Conservation (phyloP, 495 filamentous ascomycete genomes). For the Neurospora tetrasperma region DNA sequence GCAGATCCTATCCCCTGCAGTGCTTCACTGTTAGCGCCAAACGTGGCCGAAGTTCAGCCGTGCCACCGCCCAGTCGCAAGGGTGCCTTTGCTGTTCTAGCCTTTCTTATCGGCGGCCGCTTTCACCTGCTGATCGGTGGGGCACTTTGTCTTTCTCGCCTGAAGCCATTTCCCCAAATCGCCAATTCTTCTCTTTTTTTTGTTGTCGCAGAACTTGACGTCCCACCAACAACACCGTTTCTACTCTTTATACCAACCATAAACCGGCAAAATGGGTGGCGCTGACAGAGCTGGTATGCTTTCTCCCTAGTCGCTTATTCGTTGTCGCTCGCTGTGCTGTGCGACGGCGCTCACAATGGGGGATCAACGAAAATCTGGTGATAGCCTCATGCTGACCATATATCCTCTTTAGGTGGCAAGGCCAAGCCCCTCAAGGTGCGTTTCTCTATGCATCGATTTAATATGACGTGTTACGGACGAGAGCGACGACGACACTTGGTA, state of each 20-base stretch:
- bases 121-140: conserved; percentile 1
- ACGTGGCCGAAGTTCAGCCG: conserved; percentile 6
- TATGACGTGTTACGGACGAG: not conserved
- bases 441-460: not conserved
- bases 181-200: not conserved
- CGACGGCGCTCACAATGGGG: not conserved
- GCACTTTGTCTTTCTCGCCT: conserved; percentile 4
- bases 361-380: not conserved
- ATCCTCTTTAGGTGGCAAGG: conserved; percentile 58
- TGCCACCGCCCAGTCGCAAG: conserved; percentile 4
- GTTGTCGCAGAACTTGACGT: not conserved
- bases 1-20: not conserved
- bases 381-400: not conserved
- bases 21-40: not conserved
- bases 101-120: not conserved
- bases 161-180: not conserved
- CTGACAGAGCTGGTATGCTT: conserved; percentile 25
- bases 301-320: not conserved
- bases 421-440: conserved; percentile 64
- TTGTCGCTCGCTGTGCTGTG: not conserved
- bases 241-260: not conserved
- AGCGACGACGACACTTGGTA: not conserved
- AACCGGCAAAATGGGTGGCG: conserved; percentile 24
- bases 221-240: not conserved
- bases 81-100: not conserved